Evolutionary conservation across 2,329 filamentous ascomycete species (phyloP).

Genomic region (Penicillium sp.): DNA sequence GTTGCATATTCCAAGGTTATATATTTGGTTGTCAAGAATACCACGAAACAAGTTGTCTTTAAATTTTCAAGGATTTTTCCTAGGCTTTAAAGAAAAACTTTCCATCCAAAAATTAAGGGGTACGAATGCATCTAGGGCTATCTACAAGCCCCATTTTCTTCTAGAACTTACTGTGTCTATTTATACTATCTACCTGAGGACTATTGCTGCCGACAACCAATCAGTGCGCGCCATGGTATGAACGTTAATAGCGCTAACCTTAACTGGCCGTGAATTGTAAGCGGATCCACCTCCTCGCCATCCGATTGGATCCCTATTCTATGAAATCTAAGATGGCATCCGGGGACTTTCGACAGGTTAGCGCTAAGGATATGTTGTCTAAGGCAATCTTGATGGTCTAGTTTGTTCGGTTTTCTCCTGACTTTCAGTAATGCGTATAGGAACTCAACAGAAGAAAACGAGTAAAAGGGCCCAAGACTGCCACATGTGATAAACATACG

Average conservation of each 20-base stretch:
- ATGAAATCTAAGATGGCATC: neutral
- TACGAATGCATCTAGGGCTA: neutral
- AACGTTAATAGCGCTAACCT: neutral
- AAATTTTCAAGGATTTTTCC: neutral
- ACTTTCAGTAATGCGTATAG: too few species aligned
- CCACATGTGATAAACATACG: too few species aligned
- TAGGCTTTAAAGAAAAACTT: neutral
- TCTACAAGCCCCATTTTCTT: neutral
- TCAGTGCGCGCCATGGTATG: neutral
- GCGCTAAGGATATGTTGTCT: too few species aligned
- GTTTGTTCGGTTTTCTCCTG: too few species aligned
- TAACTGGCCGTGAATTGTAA: neutral
- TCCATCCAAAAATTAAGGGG: neutral
- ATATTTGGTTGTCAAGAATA: neutral
- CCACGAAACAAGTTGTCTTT: neutral
- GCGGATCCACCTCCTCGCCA: neutral
- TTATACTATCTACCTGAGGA: neutral
- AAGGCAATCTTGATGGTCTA: too few species aligned
- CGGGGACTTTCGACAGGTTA: too few species aligned
- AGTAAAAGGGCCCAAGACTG: too few species aligned
- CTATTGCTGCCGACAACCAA: neutral
- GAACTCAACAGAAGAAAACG: too few species aligned
- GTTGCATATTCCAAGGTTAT: constrained; percentile 7
- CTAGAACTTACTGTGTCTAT: constrained; percentile 5
- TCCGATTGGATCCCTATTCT: neutral